These are phyloP conservation scores for Fusarium humuli DNA, from an alignment of 2,329 filamentous ascomycete species.

Conservation along the genomic window DNA sequence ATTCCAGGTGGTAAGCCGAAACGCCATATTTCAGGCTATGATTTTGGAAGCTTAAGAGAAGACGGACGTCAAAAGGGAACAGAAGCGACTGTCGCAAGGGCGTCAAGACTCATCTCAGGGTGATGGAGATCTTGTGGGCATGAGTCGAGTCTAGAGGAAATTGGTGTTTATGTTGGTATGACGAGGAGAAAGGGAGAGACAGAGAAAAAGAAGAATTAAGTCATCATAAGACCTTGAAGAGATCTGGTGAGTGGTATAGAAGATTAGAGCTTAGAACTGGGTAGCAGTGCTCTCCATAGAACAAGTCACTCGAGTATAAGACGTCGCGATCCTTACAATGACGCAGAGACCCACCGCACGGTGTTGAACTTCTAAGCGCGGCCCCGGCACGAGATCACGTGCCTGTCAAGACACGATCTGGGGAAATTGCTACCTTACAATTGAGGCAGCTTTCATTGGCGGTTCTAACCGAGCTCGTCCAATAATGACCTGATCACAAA, in stretches of 20 bases:
- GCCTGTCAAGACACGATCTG: neutral
- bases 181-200: neutral
- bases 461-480: constrained; percentile 51
- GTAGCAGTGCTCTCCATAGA: neutral
- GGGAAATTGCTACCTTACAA: constrained; percentile 44
- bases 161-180: neutral
- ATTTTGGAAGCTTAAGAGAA: neutral
- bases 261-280: neutral
- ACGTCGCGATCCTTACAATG: constrained; percentile 28
- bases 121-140: constrained; percentile 9
- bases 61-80: neutral
- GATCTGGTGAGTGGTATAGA: neutral
- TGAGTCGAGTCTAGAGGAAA: neutral
- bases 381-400: constrained; percentile 49
- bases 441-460: constrained; percentile 49
- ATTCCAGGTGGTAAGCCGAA: constrained; percentile 90
- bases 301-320: neutral
- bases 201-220: no score
- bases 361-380: constrained; percentile 36
- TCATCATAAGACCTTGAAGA: accelerated
- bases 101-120: constrained; percentile 16
- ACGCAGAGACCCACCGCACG: constrained; percentile 33
- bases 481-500: constrained; percentile 52
- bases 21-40: constrained; percentile 64
- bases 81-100: neutral